These are phyloP conservation scores for Medicago ruthenica DNA, from an alignment of 306 rosid genomes.

Conservation along the genomic window DNA sequence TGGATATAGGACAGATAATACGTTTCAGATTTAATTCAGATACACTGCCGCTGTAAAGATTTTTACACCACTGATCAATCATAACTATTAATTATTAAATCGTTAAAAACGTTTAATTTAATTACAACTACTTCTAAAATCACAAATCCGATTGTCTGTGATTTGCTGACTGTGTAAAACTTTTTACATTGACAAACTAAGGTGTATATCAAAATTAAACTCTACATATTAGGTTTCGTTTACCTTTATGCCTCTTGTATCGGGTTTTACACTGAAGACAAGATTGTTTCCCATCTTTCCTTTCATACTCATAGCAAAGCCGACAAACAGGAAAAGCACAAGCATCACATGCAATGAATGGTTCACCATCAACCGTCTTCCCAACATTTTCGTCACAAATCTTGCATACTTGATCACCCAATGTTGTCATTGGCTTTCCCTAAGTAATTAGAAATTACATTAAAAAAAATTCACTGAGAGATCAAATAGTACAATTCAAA, in stretches of 20 bases:
- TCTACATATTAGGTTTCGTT: background rate
- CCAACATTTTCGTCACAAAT: slow-evolving; percentile 89
- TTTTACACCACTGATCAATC: too few relatives aligned
- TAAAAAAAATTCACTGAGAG: slow-evolving; percentile 10
- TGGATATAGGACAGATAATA: too few relatives aligned
- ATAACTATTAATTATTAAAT: too few relatives aligned
- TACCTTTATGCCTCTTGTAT: slow-evolving; percentile 93
- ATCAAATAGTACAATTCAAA: background rate
- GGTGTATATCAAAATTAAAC: background rate
- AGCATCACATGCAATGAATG: slow-evolving; percentile 75
- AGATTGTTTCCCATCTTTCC: slow-evolving; percentile 93
- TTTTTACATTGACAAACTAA: background rate
- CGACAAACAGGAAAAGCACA: slow-evolving; percentile 93
- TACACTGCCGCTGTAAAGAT: too few relatives aligned
- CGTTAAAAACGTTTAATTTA: too few relatives aligned
- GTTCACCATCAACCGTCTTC: slow-evolving; percentile 76
- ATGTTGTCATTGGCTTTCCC: slow-evolving; percentile 63
- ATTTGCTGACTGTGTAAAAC: background rate
- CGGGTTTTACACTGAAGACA: slow-evolving; percentile 98
- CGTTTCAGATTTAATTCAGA: too few relatives aligned
- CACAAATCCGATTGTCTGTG: too few relatives aligned
- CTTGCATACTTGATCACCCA: slow-evolving; percentile 78
- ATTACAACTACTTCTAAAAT: too few relatives aligned
- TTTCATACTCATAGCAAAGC: slow-evolving; percentile 96
- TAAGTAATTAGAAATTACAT: slow-evolving; percentile 35